phyloP scores from a whole-genome alignment of 1,139 yeast species.

The Candida sp. region DNA sequence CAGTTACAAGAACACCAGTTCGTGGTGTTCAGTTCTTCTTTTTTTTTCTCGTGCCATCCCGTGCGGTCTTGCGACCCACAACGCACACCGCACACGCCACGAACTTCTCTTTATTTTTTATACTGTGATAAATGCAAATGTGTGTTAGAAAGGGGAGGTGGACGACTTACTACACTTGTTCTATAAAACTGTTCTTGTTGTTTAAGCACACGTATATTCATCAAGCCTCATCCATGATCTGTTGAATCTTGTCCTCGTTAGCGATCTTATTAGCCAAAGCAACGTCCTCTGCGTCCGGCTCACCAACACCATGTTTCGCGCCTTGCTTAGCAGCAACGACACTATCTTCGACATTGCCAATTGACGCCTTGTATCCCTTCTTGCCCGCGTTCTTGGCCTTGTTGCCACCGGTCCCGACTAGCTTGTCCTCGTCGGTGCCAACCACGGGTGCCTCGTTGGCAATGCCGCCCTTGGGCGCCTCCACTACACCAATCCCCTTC shows the following conservation, averaged over 20 bases:
- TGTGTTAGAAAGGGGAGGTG: too few relatives aligned
- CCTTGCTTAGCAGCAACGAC: conserved; percentile 1
- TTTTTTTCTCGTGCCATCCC: background rate
- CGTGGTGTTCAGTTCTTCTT: conserved; percentile 3
- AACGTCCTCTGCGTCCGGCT: conserved; percentile 1
- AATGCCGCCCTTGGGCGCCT: conserved; percentile 56
- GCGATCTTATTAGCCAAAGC: conserved; percentile 4
- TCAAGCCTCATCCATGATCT: conserved; percentile 13
- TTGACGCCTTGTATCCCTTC: conserved; percentile 10
- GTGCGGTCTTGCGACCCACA: too few relatives aligned
- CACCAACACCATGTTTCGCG: background rate
- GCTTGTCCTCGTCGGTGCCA: conserved; percentile 44
- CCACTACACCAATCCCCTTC: conserved; percentile 45
- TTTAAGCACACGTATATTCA: background rate
- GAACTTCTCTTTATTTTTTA: too few relatives aligned
- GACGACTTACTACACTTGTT: background rate
- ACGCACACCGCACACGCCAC: too few relatives aligned
- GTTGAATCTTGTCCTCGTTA: conserved; percentile 12
- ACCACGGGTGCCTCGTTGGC: conserved; percentile 53
- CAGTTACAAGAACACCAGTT: background rate
- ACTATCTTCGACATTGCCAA: conserved; percentile 4
- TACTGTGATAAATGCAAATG: too few relatives aligned
- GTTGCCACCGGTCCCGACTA: conserved; percentile 23
- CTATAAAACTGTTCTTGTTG: background rate
- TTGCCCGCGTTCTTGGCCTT: conserved; percentile 5